Evolutionary conservation across 2,329 filamentous ascomycete species (phyloP), one percentile per base, ranked within the genome.

Genomic region (Trichoderma oligosporum): DNA sequence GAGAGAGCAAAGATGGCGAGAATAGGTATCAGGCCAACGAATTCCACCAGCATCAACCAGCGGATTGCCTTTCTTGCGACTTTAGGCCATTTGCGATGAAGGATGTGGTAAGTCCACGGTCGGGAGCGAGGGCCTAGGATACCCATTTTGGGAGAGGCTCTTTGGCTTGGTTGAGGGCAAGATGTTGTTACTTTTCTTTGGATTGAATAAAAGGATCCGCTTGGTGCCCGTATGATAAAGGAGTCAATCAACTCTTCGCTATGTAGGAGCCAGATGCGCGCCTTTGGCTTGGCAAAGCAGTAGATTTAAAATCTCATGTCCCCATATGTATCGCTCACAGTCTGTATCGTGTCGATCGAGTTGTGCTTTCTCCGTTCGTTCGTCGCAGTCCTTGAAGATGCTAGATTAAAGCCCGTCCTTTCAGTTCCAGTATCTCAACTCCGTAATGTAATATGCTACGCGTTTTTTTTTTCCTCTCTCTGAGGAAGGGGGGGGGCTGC

Each of bases 1-100:
- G 87, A 82, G 65, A 92, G 83, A 63, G 84, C 87, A 68, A 88
- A 89, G 52, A 92, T 78, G 35, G 88, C 80, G 61, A 93, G 79
- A 48, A 82, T 74, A 14, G 84, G 80, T 56, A 93, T 76, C 22
- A 85, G 82, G 61, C 85, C 80, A 35, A 75, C 72, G 52, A 92
- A 78, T 73, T 93, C 89, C 51, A 84, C 67, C 48, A 82, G 66
- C 75, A 92, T 82, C 62, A 89, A 75, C 67, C 71, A 82, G 78
- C 74, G 86, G 76, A 80, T 84, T 67, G 70, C 82, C 71, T 70
- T 79, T 71, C 70, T 81, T 29, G 70, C 58, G 11, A 63, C 33
- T 73, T 73, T 78, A 72, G 71, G 82, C 82, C 81, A 84, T 71
- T 76, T 74, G 63, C 82, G 81, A 61, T 79, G 82, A 27, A 89